A percentile compares a stretch with the other conserved stretches of the same genome.
Conservation (phyloP, 2,329 filamentous ascomycete genomes). For the Immersiporthe knoxdaviesiana region DNA sequence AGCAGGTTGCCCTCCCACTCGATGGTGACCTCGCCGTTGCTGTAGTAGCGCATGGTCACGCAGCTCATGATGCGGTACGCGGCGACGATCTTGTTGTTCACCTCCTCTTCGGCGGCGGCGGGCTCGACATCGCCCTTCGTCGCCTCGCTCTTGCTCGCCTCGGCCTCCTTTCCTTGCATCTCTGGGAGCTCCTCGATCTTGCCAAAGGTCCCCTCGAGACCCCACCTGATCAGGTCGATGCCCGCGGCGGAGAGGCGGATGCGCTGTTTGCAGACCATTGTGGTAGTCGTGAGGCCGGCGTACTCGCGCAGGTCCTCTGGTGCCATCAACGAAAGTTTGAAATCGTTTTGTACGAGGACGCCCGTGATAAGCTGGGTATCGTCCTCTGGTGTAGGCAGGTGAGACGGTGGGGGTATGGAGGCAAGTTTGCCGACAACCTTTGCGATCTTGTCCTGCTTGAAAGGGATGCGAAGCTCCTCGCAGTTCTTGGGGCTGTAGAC, state of each 20-base stretch:
- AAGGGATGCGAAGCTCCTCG: slow-evolving; percentile 92
- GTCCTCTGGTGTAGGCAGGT: slow-evolving; percentile 37
- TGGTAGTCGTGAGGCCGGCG: slow-evolving; percentile 94
- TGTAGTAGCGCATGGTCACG: slow-evolving; percentile 77
- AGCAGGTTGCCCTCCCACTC: slow-evolving; percentile 99
- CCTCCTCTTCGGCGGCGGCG: slow-evolving; percentile 67
- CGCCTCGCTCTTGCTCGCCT: slow-evolving; percentile 35
- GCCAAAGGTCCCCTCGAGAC: slow-evolving; percentile 91
- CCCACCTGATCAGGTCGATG: slow-evolving; percentile 90
- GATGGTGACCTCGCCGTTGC: slow-evolving; percentile 79
- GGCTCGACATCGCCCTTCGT: slow-evolving; percentile 38
- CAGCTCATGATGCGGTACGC: slow-evolving; percentile 85
- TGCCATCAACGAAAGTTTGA: slow-evolving; percentile 96
- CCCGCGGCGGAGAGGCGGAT: slow-evolving; percentile 86
- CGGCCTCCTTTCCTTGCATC: slow-evolving; percentile 47
- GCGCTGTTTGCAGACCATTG: slow-evolving; percentile 88
- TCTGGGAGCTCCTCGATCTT: slow-evolving; percentile 72
- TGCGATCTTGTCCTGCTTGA: slow-evolving; percentile 91
- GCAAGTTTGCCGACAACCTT: slow-evolving; percentile 96
- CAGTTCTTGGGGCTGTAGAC: slow-evolving; percentile 94
- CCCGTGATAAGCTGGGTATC: slow-evolving; percentile 71
- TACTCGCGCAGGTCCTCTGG: slow-evolving; percentile 95
- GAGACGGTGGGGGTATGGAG: slow-evolving; percentile 70
- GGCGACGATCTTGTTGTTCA: slow-evolving; percentile 55
- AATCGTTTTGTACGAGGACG: slow-evolving; percentile 95